Conservation (phyloP, 805 yeast genomes). For the Metschnikowia lunata region DNA sequence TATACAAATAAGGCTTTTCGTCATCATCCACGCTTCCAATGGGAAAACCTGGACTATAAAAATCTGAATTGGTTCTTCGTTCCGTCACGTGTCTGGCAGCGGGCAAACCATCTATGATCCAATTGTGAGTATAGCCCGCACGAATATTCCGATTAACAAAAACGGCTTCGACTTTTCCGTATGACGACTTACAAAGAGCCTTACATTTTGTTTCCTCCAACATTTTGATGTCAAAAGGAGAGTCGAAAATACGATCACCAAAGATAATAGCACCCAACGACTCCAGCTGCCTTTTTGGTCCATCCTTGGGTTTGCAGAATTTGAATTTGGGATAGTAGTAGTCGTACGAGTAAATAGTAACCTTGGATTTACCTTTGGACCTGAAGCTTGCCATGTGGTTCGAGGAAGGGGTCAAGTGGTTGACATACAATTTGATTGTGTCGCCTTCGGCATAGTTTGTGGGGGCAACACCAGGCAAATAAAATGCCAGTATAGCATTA, state of each 20-base stretch:
- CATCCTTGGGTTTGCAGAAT: constrained; percentile 73
- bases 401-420: constrained; percentile 81
- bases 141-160: constrained; percentile 77
- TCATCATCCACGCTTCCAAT: constrained; percentile 65
- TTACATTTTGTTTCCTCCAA: constrained; percentile 66
- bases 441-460: constrained; percentile 77
- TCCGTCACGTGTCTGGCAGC: constrained; percentile 67
- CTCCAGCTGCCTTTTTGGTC: constrained; percentile 72
- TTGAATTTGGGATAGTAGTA: constrained; percentile 81
- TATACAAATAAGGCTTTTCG: constrained; percentile 58
- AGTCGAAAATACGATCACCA: constrained; percentile 92
- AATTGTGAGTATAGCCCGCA: constrained; percentile 82
- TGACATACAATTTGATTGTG: constrained; percentile 71
- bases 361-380: constrained; percentile 38
- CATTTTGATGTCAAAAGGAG: constrained; percentile 84
- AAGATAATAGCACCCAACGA: constrained; percentile 88
- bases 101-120: constrained; percentile 94
- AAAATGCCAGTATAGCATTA: constrained; percentile 51
- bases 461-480: constrained; percentile 95
- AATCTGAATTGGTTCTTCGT: constrained; percentile 52
- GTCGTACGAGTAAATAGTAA: constrained; percentile 69
- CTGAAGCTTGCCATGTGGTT: constrained; percentile 28
- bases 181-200: constrained; percentile 56
- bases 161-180: constrained; percentile 60
- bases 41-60: constrained; percentile 78